Percentiles rank a stretch among this genome's conserved stretches.
These are phyloP conservation scores for Sphaerobolus stellatus DNA, from an alignment of 1,284 basidiomycete species.

Conservation along the genomic window DNA sequence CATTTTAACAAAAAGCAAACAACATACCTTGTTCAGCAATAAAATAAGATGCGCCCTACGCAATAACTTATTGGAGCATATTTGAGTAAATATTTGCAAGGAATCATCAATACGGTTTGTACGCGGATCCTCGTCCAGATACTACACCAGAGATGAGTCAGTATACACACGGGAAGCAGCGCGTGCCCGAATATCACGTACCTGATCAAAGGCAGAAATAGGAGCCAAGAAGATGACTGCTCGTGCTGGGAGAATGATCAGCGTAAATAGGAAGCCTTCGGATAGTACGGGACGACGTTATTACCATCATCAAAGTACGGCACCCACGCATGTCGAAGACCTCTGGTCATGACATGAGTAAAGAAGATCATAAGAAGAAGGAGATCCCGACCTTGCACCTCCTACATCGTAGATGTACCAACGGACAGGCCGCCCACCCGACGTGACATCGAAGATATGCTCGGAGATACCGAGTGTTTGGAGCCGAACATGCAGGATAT, in stretches of 20 bases:
- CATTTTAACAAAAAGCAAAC: constrained; percentile 13
- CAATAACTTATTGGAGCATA: constrained; percentile 75
- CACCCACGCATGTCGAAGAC: constrained; percentile 82
- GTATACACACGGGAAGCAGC: not conserved
- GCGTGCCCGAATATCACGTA: constrained; percentile 28
- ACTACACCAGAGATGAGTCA: constrained; percentile 40
- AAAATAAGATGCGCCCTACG: constrained; percentile 77
- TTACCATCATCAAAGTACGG: constrained; percentile 73
- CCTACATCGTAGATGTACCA: constrained; percentile 84
- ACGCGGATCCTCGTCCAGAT: constrained; percentile 78
- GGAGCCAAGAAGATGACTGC: constrained; percentile 85
- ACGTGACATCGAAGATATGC: constrained; percentile 69
- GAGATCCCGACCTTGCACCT: constrained; percentile 46
- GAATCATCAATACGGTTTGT: constrained; percentile 83
- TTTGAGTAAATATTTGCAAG: constrained; percentile 77
- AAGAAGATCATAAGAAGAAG: not conserved
- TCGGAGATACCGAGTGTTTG: constrained; percentile 84
- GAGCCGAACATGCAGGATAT: constrained; percentile 79
- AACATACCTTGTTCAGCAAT: constrained; percentile 61
- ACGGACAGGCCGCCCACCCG: constrained; percentile 69
- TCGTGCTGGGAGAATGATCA: constrained; percentile 40
- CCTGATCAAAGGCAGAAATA: constrained; percentile 85
- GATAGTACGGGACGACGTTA: not conserved
- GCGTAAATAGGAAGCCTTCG: not conserved
- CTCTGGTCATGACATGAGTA: constrained; percentile 34